Percentiles rank a stretch among this genome's conserved stretches.
phyloP scores from a whole-genome alignment of 2,329 filamentous ascomycete species.

The Neonectria coccinea region DNA sequence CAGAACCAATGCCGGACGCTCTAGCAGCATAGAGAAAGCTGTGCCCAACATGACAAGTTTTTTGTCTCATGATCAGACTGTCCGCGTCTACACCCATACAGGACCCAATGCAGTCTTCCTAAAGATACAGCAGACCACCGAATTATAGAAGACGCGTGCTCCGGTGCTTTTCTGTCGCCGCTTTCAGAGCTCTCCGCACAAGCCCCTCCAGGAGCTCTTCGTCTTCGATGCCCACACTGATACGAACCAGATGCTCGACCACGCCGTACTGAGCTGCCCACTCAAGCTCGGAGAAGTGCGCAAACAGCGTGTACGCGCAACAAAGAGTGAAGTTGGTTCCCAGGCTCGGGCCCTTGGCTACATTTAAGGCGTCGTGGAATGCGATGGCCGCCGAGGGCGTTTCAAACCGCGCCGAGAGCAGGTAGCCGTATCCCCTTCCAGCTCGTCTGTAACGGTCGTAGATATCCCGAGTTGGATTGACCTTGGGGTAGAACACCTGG shows the following conservation, averaged over 20 bases:
- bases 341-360: slow-evolving; percentile 63
- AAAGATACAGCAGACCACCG: no score
- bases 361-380: slow-evolving; percentile 61
- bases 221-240: slow-evolving; percentile 59
- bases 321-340: slow-evolving; percentile 63
- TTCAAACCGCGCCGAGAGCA: slow-evolving; percentile 63
- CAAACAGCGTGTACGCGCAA: slow-evolving; percentile 54
- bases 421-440: slow-evolving; percentile 61
- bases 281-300: slow-evolving; percentile 53
- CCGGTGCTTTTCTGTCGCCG: slow-evolving; percentile 7
- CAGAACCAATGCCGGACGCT: no score
- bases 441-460: slow-evolving; percentile 50
- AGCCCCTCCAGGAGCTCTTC: slow-evolving; percentile 44
- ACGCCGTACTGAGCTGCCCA: slow-evolving; percentile 55
- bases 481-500: slow-evolving; percentile 57
- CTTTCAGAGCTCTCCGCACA: slow-evolving; percentile 33
- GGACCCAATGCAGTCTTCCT: no score
- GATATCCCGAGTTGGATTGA: slow-evolving; percentile 50
- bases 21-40: no score
- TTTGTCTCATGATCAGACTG: no score
- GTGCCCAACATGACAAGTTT: no score
- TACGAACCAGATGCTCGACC: slow-evolving; percentile 54
- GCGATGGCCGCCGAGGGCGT: slow-evolving; percentile 49
- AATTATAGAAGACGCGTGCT: neutral
- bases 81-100: no score